Base-by-base conservation (phyloP, 306 rosid genomes). In the Acacia melanoxylon region DNA sequence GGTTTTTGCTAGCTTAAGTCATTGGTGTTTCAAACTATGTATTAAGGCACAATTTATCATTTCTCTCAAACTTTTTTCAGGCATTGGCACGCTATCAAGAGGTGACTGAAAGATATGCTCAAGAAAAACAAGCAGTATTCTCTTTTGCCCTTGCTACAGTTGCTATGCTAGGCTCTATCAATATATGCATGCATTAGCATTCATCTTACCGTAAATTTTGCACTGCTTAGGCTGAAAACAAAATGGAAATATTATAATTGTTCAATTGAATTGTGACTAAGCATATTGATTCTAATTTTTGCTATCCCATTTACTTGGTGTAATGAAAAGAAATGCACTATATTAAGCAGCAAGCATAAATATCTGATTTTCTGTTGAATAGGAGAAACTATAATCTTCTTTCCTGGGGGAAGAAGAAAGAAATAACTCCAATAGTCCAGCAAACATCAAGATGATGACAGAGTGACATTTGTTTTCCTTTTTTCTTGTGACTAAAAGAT, bases 41-140 rank as follows among this genome's bases (percentile, higher is more conserved):
- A 24, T 74, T 42, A 81, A 71, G 72, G 16, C 15, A 37, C 81
- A 66, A 37, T 69, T 68, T 48, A 58, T 52, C 66, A n/a, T 78
- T 80, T 83, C 67, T 63, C 78, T 72, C 68, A 8, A 51, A 79
- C 17, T 61, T 86, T 70, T 89, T 78, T 78, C 71, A 95, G 99
- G 98, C 98, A 80, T 83, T 93, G 87, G 92, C 98, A 0, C 97
- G 98, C 76, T 96, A 91, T 79, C 99, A 93, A 88, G 99, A 96
- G 88, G 99, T 90, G 85, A 89, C 99, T 72, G 93, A 93, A 75
- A 90, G 97, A 96, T 96, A 96, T 85, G 85, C 86, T 75, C 88
- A 88, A 89, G 99, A 96, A 87, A 96, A 96, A 85, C 97, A 86
- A 76, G 85, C 89, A 14, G 99, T 96, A 91, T 44, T 96, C 88